A percentile compares a stretch with the other conserved stretches of the same genome.
phyloP scores from a whole-genome alignment of 192 early-diverging fungal species.

The Coemansia sp. region DNA sequence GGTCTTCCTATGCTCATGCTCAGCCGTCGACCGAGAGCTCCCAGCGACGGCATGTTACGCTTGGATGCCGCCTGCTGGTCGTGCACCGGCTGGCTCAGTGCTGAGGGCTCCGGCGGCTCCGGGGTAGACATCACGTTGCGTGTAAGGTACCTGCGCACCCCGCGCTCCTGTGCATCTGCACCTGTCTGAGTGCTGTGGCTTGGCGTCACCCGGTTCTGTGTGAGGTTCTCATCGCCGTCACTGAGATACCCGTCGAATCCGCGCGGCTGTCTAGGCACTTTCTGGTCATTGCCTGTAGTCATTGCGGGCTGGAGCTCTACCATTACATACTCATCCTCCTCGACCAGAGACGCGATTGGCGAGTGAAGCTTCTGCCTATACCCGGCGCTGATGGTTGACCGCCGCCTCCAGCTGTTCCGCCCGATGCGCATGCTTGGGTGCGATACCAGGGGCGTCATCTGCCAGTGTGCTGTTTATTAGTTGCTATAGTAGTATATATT shows the following conservation, averaged over 20 bases:
- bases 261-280: background rate
- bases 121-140: conserved; percentile 13
- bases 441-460: background rate
- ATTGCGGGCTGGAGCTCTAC: background rate
- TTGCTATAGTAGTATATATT: background rate
- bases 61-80: background rate
- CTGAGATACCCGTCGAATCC: conserved; percentile 32
- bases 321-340: background rate
- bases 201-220: background rate
- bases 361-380: conserved; percentile 2
- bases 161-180: background rate
- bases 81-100: background rate
- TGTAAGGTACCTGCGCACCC: conserved; percentile 26
- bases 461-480: conserved; percentile 1
- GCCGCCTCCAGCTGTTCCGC: background rate
- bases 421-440: conserved; percentile 1
- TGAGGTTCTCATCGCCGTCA: conserved; percentile 21
- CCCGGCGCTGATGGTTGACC: background rate
- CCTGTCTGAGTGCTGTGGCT: background rate
- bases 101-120: conserved; percentile 6
- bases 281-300: background rate
- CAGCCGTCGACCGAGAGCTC: conserved; percentile 26
- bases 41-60: conserved; percentile 16
- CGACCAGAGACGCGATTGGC: background rate
- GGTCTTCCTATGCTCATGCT: conserved; percentile 10